A percentile compares a stretch with the other conserved stretches of the same genome.
phyloP scores from a whole-genome alignment of 331 rosid species.

The Saraca asoca region DNA sequence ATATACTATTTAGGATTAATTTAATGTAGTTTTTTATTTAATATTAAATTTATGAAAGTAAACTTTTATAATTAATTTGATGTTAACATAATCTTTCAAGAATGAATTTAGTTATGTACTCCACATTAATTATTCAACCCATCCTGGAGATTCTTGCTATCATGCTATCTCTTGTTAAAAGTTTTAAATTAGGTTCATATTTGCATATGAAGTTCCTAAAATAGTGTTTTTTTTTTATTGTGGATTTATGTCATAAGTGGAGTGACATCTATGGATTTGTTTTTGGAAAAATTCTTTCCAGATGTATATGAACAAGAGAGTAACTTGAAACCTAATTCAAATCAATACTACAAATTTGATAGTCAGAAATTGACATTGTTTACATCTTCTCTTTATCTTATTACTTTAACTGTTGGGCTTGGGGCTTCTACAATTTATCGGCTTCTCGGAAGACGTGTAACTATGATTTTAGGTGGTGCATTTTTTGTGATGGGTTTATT shows the following conservation, averaged over 20 bases:
- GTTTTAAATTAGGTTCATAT: no score
- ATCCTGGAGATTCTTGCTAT: no score
- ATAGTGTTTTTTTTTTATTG: no score
- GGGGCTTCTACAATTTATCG: constrained; percentile 46
- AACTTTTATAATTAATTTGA: no score
- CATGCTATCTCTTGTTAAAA: no score
- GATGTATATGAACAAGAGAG: constrained; percentile 48
- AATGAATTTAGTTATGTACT: no score
- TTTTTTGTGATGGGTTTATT: constrained; percentile 58
- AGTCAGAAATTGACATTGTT: constrained; percentile 62
- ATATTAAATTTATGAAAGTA: no score
- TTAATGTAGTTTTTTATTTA: no score
- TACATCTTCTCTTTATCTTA: constrained; percentile 67
- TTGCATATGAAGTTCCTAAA: no score
- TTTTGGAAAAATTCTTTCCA: constrained; percentile 53
- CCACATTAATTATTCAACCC: no score
- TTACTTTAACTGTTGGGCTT: constrained; percentile 55
- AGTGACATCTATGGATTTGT: constrained; percentile 69
- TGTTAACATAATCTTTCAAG: no score
- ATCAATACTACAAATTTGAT: constrained; percentile 67
- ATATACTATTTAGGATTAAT: no score
- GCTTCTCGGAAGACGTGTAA: constrained; percentile 47
- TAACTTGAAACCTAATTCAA: constrained; percentile 30
- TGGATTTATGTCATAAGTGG: constrained; percentile 53
- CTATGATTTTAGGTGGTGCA: constrained; percentile 55